Percentiles rank a stretch among this genome's conserved stretches.
phyloP scores from a whole-genome alignment of 495 filamentous ascomycete species.

The Tuber melanosporum region DNA sequence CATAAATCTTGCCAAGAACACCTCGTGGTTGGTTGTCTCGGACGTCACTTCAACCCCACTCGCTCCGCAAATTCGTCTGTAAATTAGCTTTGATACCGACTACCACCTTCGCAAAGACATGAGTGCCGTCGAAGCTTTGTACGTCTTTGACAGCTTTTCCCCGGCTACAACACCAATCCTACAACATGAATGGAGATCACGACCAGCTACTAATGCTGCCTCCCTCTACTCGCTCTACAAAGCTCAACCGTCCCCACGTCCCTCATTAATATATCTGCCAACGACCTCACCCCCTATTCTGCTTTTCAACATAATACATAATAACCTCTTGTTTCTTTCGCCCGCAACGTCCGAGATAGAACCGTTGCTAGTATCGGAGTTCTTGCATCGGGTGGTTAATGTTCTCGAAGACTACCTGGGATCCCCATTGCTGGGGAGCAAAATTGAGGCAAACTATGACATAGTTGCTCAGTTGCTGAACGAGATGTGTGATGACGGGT shows the following conservation, averaged over 20 bases:
- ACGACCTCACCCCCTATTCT: slow-evolving; percentile 81
- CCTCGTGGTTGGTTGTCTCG: slow-evolving; percentile 16
- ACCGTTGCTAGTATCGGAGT: slow-evolving; percentile 90
- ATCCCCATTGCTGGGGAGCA: slow-evolving; percentile 73
- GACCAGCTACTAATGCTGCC: slow-evolving; percentile 66
- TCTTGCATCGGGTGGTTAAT: slow-evolving; percentile 89
- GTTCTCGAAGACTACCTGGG: slow-evolving; percentile 92
- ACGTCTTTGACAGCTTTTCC: slow-evolving; percentile 75
- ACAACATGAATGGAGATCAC: slow-evolving; percentile 61
- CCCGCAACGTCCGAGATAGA: slow-evolving; percentile 78
- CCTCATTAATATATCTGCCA: slow-evolving; percentile 78
- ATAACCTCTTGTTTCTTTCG: slow-evolving; percentile 78
- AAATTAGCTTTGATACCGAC: slow-evolving; percentile 23
- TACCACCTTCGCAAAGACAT: slow-evolving; percentile 53
- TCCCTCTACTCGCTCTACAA: slow-evolving; percentile 81
- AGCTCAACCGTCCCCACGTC: slow-evolving; percentile 71
- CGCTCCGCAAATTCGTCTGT: slow-evolving; percentile 14
- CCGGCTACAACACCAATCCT: slow-evolving; percentile 57
- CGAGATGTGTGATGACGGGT: slow-evolving; percentile 94
- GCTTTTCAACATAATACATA: slow-evolving; percentile 78
- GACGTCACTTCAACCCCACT: slow-evolving; percentile 26
- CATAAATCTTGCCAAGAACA: slow-evolving; percentile 19
- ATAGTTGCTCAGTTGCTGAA: slow-evolving; percentile 85
- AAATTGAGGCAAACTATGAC: slow-evolving; percentile 86
- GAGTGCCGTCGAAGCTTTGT: slow-evolving; percentile 86